Evolutionary conservation across 2,329 filamentous ascomycete species (phyloP), one percentile per base, ranked within the genome.

Genomic region (Stagonosporopsis rhizophila): DNA sequence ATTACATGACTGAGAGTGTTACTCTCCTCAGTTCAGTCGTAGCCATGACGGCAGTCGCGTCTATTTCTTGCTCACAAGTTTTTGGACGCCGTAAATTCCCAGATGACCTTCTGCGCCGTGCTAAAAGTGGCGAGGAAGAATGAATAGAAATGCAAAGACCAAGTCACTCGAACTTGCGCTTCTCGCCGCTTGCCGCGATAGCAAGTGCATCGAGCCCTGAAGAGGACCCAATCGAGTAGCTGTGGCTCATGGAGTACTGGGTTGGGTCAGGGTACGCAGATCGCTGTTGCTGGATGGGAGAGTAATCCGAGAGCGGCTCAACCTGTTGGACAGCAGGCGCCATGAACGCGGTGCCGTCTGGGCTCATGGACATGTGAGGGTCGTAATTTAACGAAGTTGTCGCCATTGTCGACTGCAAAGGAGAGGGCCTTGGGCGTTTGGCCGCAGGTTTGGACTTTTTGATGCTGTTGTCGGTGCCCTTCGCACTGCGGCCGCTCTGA

Each of bases 401-500:
- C 8, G 60, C 58, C 17, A 53, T 64, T 15, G 64, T 59, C 2
- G 66, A 67, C 51, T 74, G 71, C 22, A 75, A 56, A 6, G 71
- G 73, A 9, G 70, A 63, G 4, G 69, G 68, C 52, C 67, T 74
- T 9, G 74, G 71, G n/a, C 71, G 65, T 56, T 72, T 72, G 4
- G 65, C 61, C 49, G 69, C 71, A 30, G 62, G 59, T 59, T 75
- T 76, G n/a, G 68, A 61, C 55, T 74, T 77, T 46, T 77, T 76
- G 20, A 72, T 63, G n/a, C 73, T 71, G 32, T 70, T 67, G 8
- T 77, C 74, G 25, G 44, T 60, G 41, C 59, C 60, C 52, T 77
- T 77, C 22, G 76, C 71, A 44, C 76, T 78, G 48, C 80, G 79
- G 4, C 80, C 80, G 58, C 77, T 81, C 60, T 85, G 88, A 74